phyloP scores from a whole-genome alignment of 148 eudicot genomes.

The Diospyros lotus region DNA sequence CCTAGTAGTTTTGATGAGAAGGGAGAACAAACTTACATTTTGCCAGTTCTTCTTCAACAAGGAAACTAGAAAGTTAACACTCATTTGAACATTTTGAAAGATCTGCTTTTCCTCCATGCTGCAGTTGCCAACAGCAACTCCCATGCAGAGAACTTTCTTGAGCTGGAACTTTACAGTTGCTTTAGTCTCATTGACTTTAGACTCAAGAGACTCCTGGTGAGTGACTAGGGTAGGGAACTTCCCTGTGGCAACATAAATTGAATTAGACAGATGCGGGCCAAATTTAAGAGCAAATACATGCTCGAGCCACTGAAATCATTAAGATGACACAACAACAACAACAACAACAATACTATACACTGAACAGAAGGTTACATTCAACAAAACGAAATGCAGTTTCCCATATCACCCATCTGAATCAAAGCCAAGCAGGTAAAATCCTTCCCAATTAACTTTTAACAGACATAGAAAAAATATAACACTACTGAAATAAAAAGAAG shows the following conservation, averaged over 20 bases:
- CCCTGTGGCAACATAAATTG: constrained; percentile 29
- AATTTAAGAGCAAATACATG: no score
- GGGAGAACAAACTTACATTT: constrained; percentile 36
- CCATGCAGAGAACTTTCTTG: constrained; percentile 80
- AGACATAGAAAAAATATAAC: no score
- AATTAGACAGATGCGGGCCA: constrained; percentile 9
- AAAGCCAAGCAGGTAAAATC: no score
- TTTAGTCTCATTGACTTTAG: constrained; percentile 59
- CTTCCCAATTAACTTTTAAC: no score
- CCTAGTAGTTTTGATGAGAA: constrained; percentile 5
- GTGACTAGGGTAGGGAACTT: constrained; percentile 65
- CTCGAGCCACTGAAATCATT: no score
- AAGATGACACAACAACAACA: no score
- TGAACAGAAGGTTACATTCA: no score
- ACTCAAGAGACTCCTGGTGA: constrained; percentile 56
- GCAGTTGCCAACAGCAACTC: constrained; percentile 69
- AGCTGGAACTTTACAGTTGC: constrained; percentile 71
- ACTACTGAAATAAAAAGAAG: no score
- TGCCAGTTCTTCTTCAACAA: constrained; percentile 79
- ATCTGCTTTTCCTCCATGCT: constrained; percentile 73
- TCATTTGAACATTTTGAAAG: constrained; percentile 75
- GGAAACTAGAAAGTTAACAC: constrained; percentile 71
- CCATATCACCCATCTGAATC: no score
- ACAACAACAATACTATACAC: no score
- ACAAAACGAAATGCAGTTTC: no score